Evolutionary conservation across 805 yeast genomes (phyloP), one percentile per base, ranked within the genome.

Genomic region (Kluyveromyces wickerhamii): DNA sequence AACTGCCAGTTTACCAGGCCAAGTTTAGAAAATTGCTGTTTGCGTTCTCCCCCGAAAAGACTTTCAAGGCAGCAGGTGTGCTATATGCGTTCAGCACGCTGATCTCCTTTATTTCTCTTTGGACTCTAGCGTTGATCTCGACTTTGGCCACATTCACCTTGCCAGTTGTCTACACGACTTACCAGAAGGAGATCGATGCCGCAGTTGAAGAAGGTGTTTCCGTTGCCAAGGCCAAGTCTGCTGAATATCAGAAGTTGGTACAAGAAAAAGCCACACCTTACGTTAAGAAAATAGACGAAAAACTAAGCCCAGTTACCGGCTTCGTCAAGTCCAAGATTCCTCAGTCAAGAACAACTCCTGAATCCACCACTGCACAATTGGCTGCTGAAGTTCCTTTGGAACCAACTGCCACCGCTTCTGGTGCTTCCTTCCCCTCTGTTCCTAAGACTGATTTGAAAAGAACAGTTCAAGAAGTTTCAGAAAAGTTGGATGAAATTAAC

Each of bases 121-220:
- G 79, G 73, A 67, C 80, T 19, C 60, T 87, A 47, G 50, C 77
- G 20, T 66, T 80, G 47, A 55, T 72, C 32, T 58, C 74, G 28
- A 76, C 78, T 32, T 59, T 83, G 32, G 53, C 67, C 14, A 69
- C 80, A 11, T 89, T 89, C 71, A 61, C 94, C 28, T 65, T 73
- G 29, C 97, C 97, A 39, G 73, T 71, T 19, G 52, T 80, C 42
- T 89, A 88, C 69, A 63, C 73, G 49, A 69, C 70, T 47, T 77
- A 82, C 72, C 78, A 85, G 70, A 69, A 69, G 52, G 79, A 83
- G 66, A 81, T 88, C 52, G 86, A 81, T 59, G 73, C 74, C 31
- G 70, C 74, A 28, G 70, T 77, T 27, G 69, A 67, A 34, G 60
- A 66, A 32, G 63, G 58, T 45, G 51, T 66, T 32, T 56, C 65